Evolutionary conservation across 306 rosid genomes (phyloP).

Genomic region (Quercus cerris): DNA sequence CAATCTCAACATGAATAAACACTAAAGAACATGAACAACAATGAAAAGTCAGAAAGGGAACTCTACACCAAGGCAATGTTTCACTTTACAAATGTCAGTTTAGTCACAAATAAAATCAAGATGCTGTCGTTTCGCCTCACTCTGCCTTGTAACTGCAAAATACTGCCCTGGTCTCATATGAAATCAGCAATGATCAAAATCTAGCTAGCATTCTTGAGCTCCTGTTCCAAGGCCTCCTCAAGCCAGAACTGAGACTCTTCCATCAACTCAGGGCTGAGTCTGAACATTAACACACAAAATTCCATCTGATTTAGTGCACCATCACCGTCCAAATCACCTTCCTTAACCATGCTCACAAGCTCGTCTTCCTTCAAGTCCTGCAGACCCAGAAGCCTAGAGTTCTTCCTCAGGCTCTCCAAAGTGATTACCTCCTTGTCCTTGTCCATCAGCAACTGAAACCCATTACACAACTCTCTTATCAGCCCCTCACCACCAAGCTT

Average conservation of each 20-base stretch:
- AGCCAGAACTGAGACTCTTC: constrained; percentile 66
- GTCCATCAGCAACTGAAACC: constrained; percentile 77
- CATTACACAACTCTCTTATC: constrained; percentile 78
- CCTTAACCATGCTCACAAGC: constrained; percentile 66
- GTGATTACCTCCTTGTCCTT: constrained; percentile 72
- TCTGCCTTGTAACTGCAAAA: neutral
- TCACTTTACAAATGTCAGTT: neutral
- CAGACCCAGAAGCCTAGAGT: constrained; percentile 60
- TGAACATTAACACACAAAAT: constrained; percentile 94
- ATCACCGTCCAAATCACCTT: constrained; percentile 84
- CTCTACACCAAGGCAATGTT: neutral
- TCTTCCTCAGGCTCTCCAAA: constrained; percentile 60
- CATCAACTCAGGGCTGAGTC: constrained; percentile 85
- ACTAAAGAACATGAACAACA: neutral
- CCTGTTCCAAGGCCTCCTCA: constrained; percentile 46
- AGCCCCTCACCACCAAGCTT: constrained; percentile 86
- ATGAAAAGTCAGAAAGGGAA: neutral
- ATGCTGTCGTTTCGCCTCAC: neutral
- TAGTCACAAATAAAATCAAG: neutral
- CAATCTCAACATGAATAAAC: neutral
- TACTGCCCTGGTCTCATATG: neutral
- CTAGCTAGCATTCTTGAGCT: constrained; percentile 6
- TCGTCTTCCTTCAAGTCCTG: constrained; percentile 72
- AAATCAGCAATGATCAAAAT: neutral
- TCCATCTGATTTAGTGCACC: constrained; percentile 80